Conservation (phyloP, 2,329 filamentous ascomycete species). For the Dissoconium aciculare region DNA sequence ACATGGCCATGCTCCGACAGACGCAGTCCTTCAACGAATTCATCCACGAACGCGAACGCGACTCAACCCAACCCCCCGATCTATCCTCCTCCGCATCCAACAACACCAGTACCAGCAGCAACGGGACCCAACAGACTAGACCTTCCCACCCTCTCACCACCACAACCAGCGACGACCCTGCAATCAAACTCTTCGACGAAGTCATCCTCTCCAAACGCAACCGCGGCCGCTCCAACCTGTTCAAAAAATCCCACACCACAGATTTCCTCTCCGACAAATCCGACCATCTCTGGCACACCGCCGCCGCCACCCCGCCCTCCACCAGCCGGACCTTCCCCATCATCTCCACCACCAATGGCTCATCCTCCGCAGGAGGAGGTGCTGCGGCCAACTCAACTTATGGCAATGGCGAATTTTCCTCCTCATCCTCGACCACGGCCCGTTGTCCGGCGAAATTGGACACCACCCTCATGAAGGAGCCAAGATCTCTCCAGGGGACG, state of each 20-base stretch:
- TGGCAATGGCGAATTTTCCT: too few relatives aligned
- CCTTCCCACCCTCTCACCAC: too few relatives aligned
- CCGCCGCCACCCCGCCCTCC: slow-evolving; percentile 40
- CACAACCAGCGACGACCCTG: slow-evolving; percentile 44
- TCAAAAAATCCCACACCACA: slow-evolving; percentile 43
- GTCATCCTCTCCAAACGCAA: slow-evolving; percentile 67
- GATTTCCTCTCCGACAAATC: slow-evolving; percentile 59
- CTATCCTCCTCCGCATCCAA: slow-evolving; percentile 25
- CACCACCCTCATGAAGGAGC: slow-evolving; percentile 76
- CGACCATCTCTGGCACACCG: slow-evolving; percentile 66
- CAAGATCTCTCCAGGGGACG: slow-evolving; percentile 76
- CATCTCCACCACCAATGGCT: too few relatives aligned
- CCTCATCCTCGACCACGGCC: too few relatives aligned
- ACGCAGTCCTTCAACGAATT: slow-evolving; percentile 55
- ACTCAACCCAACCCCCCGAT: too few relatives aligned
- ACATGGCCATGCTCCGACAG: slow-evolving; percentile 47
- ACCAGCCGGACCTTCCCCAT: not conserved
- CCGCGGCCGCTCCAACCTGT: slow-evolving; percentile 50
- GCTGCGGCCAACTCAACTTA: too few relatives aligned
- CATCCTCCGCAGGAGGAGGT: not conserved
- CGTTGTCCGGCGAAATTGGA: slow-evolving; percentile 73
- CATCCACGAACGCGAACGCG: slow-evolving; percentile 68
- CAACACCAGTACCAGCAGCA: not conserved
- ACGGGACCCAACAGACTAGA: too few relatives aligned
- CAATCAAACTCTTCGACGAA: slow-evolving; percentile 67